These are phyloP conservation scores for Narthecium ossifragum DNA, from an alignment of 106 monocot species.

Conservation along the genomic window DNA sequence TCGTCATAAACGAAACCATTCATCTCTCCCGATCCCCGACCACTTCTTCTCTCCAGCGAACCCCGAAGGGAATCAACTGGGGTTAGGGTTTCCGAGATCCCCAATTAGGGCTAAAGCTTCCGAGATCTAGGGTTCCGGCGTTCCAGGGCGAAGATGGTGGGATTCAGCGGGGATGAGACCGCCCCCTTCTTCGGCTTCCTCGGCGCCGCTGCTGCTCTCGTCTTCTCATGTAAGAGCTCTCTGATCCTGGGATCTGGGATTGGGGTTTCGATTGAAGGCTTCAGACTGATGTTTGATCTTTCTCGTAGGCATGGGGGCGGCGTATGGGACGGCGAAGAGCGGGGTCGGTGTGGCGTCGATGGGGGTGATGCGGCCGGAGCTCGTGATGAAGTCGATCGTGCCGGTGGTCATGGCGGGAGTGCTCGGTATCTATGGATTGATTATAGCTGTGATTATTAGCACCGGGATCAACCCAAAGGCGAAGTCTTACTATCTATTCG, in stretches of 20 bases:
- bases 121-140: constrained; percentile 3
- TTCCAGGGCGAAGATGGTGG: constrained; percentile 9
- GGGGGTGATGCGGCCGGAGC: constrained; percentile 34
- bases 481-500: constrained; percentile 40
- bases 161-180: constrained; percentile 43
- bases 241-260: background rate
- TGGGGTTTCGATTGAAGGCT: background rate
- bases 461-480: constrained; percentile 46
- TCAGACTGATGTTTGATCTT: background rate
- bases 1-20: too few relatives aligned
- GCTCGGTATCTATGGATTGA: constrained; percentile 41
- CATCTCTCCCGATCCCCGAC: too few relatives aligned
- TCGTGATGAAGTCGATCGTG: constrained; percentile 30
- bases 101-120: background rate
- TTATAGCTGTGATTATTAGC: constrained; percentile 42
- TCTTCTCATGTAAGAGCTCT: constrained; percentile 33
- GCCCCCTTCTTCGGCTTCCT: constrained; percentile 54
- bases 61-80: too few relatives aligned
- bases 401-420: constrained; percentile 43
- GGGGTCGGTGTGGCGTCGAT: constrained; percentile 27
- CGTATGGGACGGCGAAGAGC: constrained; percentile 30
- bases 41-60: too few relatives aligned
- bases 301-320: constrained; percentile 21
- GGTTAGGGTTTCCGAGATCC: too few relatives aligned
- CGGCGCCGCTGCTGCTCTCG: constrained; percentile 39